These are phyloP conservation scores for Sugiyamaella lignohabitans DNA, from an alignment of 805 yeast genomes.

Conservation along the genomic window DNA sequence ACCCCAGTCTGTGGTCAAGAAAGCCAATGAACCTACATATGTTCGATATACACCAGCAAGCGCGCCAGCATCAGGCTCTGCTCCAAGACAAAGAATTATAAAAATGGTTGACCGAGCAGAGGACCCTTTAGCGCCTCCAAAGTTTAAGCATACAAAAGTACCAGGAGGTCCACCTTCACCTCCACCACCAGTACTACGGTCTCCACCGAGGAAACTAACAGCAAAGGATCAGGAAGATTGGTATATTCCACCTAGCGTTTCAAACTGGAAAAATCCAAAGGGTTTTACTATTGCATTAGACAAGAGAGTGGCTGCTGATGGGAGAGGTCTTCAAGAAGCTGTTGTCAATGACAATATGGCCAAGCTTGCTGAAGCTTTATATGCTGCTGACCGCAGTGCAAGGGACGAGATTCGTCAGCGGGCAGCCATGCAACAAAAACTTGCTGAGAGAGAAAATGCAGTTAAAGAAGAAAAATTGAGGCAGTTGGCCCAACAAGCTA, in stretches of 20 bases:
- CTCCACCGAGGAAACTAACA: conserved; percentile 48
- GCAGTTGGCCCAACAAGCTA: conserved; percentile 44
- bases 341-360: conserved; percentile 53
- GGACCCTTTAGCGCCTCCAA: conserved; percentile 86
- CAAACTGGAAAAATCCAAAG: conserved; percentile 92
- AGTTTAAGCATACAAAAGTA: conserved; percentile 63
- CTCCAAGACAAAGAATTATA: conserved; percentile 42
- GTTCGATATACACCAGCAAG: conserved; percentile 38
- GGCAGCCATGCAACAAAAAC: conserved; percentile 42
- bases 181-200: conserved; percentile 51
- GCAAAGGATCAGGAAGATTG: conserved; percentile 72
- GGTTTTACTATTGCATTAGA: conserved; percentile 82
- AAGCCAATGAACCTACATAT: conserved; percentile 36
- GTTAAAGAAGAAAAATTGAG: conserved; percentile 48
- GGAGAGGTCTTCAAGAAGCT: conserved; percentile 32
- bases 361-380: conserved; percentile 63
- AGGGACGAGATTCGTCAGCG: conserved; percentile 49
- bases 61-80: conserved; percentile 21
- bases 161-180: conserved; percentile 70
- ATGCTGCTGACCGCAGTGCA: conserved; percentile 56
- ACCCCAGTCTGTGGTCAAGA: conserved; percentile 23
- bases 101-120: conserved; percentile 59
- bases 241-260: conserved; percentile 85
- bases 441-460: conserved; percentile 44
- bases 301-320: conserved; percentile 58